Evolutionary conservation across 805 yeast species (phyloP), one percentile per base, ranked within the genome.

Genomic region (Candida parachauliodes): DNA sequence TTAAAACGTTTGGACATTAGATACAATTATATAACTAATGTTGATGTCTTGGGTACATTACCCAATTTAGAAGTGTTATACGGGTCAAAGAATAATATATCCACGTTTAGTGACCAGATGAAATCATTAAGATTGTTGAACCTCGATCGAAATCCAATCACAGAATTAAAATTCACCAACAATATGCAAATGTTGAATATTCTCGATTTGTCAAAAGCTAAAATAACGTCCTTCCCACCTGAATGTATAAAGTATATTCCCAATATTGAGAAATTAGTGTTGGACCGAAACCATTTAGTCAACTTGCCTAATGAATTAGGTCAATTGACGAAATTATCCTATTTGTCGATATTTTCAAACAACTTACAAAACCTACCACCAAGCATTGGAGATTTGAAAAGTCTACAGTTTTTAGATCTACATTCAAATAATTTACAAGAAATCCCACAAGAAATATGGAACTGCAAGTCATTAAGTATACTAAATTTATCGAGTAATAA

Each of bases 201-300:
- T 12, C 68, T 93, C 34, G 88, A 88, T 44, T 64, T 93, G 37
- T 77, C 85, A 8, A 84, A 83, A 51, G 96, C 96, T 1, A 88
- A 86, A 50, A 64, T 93, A 34, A 77, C 96, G 0, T 70, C 85
- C 5, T 65, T 93, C 20, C 82, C 89, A 1, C 69, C 76, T 6
- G 76, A 74, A 12, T 76, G 88, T 41, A 69, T 88, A 30, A 57
- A 70, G 6, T 73, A 70, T 45, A 67, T 88, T 28, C 76, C 84
- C 0, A 74, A 77, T 42, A 64, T 88, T 36, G 94, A 85, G 48
- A 83, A 77, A 42, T 61, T 93, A 45, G 79, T 78, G 20, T 60
- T 93, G 44, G 93, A 88, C 59, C 79, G 81, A 49, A 93, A 93
- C 53, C 93, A 85, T 52, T 68, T 93, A 47, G 84, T 84, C 7